Evolutionary conservation across 371 early-diverging fungal genomes (phyloP).

Genomic region (Smittium mucronatum): DNA sequence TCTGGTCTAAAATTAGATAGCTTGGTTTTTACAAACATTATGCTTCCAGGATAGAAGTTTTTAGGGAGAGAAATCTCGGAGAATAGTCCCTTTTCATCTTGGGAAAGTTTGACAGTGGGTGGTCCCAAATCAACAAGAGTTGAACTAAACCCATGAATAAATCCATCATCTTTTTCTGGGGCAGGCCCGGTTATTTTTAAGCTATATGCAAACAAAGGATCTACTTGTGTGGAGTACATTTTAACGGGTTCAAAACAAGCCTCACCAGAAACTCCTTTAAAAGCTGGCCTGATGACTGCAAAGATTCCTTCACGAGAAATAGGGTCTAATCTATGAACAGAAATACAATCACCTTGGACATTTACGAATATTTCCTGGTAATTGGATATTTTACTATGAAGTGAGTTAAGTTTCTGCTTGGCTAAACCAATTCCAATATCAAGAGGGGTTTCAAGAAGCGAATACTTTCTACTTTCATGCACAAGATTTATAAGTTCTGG

Average conservation of each 20-base stretch:
- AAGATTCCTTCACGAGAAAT: constrained; percentile 79
- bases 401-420: constrained; percentile 53
- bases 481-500: constrained; percentile 77
- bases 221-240: constrained; percentile 44
- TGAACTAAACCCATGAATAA: constrained; percentile 43
- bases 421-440: constrained; percentile 49
- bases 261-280: constrained; percentile 34
- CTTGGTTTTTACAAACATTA: constrained; percentile 50
- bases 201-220: constrained; percentile 39
- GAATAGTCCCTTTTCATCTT: constrained; percentile 43
- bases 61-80: constrained; percentile 45
- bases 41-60: constrained; percentile 54
- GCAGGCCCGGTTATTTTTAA: constrained; percentile 25
- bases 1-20: constrained; percentile 30
- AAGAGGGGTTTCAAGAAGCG: constrained; percentile 33
- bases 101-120: constrained; percentile 34
- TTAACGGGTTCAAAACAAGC: constrained; percentile 41
- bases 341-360: constrained; percentile 80
- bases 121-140: constrained; percentile 35
- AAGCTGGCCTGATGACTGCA: constrained; percentile 77
- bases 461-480: constrained; percentile 66
- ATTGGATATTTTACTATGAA: constrained; percentile 69
- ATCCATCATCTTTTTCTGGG: constrained; percentile 12
- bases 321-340: constrained; percentile 86
- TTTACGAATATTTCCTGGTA: constrained; percentile 87